Conservation (phyloP, 805 yeast genomes). For the Suhomyces kilbournensis region DNA sequence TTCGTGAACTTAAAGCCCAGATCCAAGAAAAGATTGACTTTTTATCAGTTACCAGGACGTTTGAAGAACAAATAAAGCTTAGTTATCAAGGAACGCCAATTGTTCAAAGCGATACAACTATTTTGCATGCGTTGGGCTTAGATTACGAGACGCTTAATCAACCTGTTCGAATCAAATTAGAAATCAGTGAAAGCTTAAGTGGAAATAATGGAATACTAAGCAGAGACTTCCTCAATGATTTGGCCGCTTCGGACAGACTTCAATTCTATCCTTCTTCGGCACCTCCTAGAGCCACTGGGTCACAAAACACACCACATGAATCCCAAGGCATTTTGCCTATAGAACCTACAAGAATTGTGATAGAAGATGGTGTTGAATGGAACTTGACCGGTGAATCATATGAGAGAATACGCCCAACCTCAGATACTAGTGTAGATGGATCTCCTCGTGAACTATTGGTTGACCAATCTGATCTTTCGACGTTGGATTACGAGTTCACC, state of each 20-base stretch:
- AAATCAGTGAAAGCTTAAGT: constrained; percentile 12
- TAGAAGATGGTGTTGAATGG: constrained; percentile 17
- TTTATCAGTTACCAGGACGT: constrained; percentile 22
- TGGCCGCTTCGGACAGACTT: constrained; percentile 18
- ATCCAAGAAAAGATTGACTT: constrained; percentile 20
- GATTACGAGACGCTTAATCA: constrained; percentile 4
- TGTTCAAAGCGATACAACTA: not conserved
- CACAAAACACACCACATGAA: not conserved
- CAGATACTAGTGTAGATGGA: not conserved
- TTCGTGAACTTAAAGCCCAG: constrained; percentile 17
- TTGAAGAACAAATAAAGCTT: constrained; percentile 23
- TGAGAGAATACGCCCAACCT: constrained; percentile 16
- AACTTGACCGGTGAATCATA: constrained; percentile 22
- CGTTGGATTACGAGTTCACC: constrained; percentile 23
- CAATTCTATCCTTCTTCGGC: constrained; percentile 17
- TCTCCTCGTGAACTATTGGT: constrained; percentile 15
- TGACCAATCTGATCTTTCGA: constrained; percentile 25
- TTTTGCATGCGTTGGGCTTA: not conserved
- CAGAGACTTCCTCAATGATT: constrained; percentile 23
- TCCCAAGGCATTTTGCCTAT: constrained; percentile 6
- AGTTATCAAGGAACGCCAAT: constrained; percentile 7
- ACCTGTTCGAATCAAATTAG: constrained; percentile 13
- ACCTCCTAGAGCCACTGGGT: not conserved
- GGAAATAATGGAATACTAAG: constrained; percentile 26
- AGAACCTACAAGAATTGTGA: constrained; percentile 20